phyloP scores from a whole-genome alignment of 345 rosid genomes.

The Corchorus olitorius region DNA sequence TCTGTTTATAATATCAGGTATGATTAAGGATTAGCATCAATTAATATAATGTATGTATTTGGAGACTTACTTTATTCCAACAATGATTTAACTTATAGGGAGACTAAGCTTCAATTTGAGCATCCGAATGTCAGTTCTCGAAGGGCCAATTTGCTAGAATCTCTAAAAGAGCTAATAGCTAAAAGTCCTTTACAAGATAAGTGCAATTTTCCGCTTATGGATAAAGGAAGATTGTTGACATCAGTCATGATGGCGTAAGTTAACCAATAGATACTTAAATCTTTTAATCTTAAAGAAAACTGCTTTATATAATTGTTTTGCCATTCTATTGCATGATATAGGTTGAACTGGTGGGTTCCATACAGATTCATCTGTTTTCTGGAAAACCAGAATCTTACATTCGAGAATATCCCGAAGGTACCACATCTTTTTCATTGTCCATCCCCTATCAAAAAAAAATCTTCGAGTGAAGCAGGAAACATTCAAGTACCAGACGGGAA shows the following conservation, averaged over 20 bases:
- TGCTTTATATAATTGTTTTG: slow-evolving; percentile 10
- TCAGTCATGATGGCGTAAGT: slow-evolving; percentile 36
- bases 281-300: not conserved
- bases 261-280: not conserved
- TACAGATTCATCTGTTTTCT: slow-evolving; percentile 1
- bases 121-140: slow-evolving; percentile 21
- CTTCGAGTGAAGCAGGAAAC: slow-evolving; percentile 18
- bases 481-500: not conserved
- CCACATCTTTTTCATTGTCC: slow-evolving; percentile 34
- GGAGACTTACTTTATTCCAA: not conserved
- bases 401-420: slow-evolving; percentile 36
- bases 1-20: slow-evolving; percentile 41
- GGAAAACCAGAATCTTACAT: slow-evolving; percentile 28
- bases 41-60: no score
- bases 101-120: slow-evolving; percentile 18
- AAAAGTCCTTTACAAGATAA: slow-evolving; percentile 39
- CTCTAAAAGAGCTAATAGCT: slow-evolving; percentile 30
- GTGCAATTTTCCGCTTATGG: slow-evolving; percentile 36
- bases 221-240: slow-evolving; percentile 37
- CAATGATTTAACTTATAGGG: slow-evolving; percentile 28
- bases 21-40: not conserved
- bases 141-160: slow-evolving; percentile 17
- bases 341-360: slow-evolving; percentile 45
- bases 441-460: slow-evolving; percentile 16
- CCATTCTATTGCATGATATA: slow-evolving; percentile 25